Conservation (phyloP, 306 rosid genomes). For the Rubus parviflorus region DNA sequence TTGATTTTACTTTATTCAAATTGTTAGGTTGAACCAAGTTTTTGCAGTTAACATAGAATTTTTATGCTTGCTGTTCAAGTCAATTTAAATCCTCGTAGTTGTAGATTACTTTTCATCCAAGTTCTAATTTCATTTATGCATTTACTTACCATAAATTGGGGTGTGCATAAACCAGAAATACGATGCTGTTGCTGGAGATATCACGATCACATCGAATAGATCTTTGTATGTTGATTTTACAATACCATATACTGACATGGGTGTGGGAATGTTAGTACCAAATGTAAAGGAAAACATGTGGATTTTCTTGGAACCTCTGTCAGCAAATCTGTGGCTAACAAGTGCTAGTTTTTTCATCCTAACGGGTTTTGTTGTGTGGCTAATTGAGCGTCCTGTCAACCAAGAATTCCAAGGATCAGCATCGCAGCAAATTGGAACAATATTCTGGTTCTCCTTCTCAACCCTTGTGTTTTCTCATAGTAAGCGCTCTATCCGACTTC, state of each 20-base stretch:
- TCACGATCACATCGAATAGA: neutral
- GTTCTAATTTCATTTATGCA: neutral
- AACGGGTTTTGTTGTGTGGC: slow-evolving; percentile 12
- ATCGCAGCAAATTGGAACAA: slow-evolving; percentile 12
- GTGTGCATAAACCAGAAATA: neutral
- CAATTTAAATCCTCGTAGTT: neutral
- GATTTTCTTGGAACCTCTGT: slow-evolving; percentile 24
- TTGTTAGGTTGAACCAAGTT: neutral
- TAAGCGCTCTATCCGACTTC: neutral
- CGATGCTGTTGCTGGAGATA: slow-evolving; percentile 18
- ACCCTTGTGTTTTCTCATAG: slow-evolving; percentile 14
- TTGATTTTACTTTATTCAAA: neutral
- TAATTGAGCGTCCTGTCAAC: slow-evolving; percentile 10
- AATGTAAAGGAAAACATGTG: slow-evolving; percentile 1
- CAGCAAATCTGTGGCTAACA: slow-evolving; percentile 17
- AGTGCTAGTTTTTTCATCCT: slow-evolving; percentile 16
- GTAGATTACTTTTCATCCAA: too few species aligned
- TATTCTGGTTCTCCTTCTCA: slow-evolving; percentile 13
- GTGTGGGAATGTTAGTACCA: slow-evolving; percentile 10
- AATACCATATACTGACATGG: slow-evolving; percentile 7
- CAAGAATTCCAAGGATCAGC: slow-evolving; percentile 9
- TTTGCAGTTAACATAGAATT: too few species aligned
- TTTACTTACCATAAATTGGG: too few species aligned
- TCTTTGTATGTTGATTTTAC: slow-evolving; percentile 10
- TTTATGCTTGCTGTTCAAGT: neutral